A percentile compares a stretch with the other conserved stretches of the same genome.
Evolutionary conservation across 1,139 yeast genomes (phyloP).

Genomic region (Nematodospora anomalae): DNA sequence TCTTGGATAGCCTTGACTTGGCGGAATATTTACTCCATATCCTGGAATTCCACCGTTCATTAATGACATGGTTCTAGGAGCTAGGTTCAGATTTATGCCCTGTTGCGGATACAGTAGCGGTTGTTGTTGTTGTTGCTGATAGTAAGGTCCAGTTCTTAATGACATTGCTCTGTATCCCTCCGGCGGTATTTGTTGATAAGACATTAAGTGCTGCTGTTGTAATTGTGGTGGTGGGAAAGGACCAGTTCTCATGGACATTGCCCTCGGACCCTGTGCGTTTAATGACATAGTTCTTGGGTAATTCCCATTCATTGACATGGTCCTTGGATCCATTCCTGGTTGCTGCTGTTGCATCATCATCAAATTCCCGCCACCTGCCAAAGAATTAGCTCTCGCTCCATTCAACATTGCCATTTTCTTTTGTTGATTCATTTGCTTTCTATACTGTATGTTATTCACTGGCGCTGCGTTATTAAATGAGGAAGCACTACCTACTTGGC

Average conservation of each 20-base stretch:
- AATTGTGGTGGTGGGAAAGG: conserved; percentile 4
- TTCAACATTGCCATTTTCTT: conserved; percentile 56
- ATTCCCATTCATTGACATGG: conserved; percentile 55
- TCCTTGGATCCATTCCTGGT: conserved; percentile 38
- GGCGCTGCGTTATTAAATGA: conserved; percentile 16
- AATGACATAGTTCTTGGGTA: conserved; percentile 33
- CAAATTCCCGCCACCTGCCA: conserved; percentile 38
- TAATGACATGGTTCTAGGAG: conserved; percentile 25
- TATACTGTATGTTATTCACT: conserved; percentile 55
- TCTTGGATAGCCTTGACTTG: conserved; percentile 13
- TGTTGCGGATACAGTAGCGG: conserved; percentile 1
- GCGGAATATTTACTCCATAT: conserved; percentile 7
- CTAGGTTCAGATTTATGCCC: conserved; percentile 3
- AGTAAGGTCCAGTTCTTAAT: conserved; percentile 8
- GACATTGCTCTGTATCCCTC: conserved; percentile 13
- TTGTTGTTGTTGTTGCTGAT: conserved; percentile 2
- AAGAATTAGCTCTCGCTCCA: conserved; percentile 50
- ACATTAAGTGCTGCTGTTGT: conserved; percentile 3
- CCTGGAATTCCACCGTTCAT: conserved; percentile 16
- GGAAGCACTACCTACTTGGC: conserved; percentile 18
- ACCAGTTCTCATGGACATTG: conserved; percentile 8
- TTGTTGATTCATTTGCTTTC: conserved; percentile 68
- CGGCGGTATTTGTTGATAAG: conserved; percentile 6
- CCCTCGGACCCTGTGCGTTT: conserved; percentile 16
- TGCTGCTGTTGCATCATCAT: conserved; percentile 23